Base-by-base conservation (phyloP, 495 filamentous ascomycete species). In the Lepraria neglecta region DNA sequence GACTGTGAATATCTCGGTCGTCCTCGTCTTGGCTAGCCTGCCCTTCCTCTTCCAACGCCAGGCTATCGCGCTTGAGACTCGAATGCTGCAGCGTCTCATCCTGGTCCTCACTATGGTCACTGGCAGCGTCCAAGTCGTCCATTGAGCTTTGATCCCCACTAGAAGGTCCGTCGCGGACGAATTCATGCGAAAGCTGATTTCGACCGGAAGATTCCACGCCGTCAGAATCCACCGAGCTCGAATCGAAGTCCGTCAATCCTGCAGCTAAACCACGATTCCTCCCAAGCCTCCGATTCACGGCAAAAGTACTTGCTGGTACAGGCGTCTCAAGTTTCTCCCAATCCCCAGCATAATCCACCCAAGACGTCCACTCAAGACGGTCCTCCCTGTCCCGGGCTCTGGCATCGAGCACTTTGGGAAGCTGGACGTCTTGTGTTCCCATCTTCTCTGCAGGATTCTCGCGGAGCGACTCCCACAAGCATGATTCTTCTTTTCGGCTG, bases 391-490 rank as follows among this genome's bases (percentile, higher is more conserved):
- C 65, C 55, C 68, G 72, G 50, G 72, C 73, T 10, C 71, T 69
- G 0, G 61, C 57, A 27, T 68, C 30, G 11, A 71, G 71, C 42
- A 53, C 64, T n/a, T 65, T 62, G 14, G 54, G 60, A 15, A 63
- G 27, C 42, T 65, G 56, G 31, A 58, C 9, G 19, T 60, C 51
- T 42, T 66, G 48, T 11, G 24, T 17, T 27, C 66, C 62, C 38
- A 73, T 65, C 6, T 64, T 65, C 47, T 64, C 63, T 17, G 65
- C 35, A 6, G 62, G 60, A 51, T 63, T 55, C 43, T 63, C 68
- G 24, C 70, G 72, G 12, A 91, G 68, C 11, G 85, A 43, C 0
- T 63, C 61, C 82, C 84, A 86, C 11, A 90, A 60, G 14, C 69
- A 64, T 42, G 68, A 66, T 71, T 91, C 87, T 69, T 87, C 85